Base-by-base conservation (phyloP, 176 grass and related monocot species). In the Saccharum officinarum region DNA sequence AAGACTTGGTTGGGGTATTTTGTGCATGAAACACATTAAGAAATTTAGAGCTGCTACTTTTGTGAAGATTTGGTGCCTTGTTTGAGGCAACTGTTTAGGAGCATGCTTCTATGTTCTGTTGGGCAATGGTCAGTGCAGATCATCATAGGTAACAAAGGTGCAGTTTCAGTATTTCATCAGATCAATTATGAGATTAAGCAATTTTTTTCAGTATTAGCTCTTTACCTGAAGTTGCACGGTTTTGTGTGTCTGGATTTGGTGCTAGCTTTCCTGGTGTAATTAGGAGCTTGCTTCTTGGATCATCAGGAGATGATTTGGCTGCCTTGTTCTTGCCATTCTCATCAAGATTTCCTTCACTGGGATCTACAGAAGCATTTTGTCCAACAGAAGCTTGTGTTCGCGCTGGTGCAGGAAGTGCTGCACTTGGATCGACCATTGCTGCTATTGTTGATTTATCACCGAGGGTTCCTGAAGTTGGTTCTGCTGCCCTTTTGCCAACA, bases 311-410 rank as follows among this genome's bases (percentile, higher is more conserved):
- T 59, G 47, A 7, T 83, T 26, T 79, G 75, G 23, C 68, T 74
- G 25, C 18, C 60, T 26, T 20, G 6, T 79, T 84, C 38, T 73
- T 64, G n/a, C 25, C 4, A 44, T 17, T 71, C 54, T 59, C 18
- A 57, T 85, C 46, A 89, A 52, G 15, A 62, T 46, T 54, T 22
- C 23, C 67, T 66, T 64, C 74, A 66, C 15, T 8, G n/a, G 55
- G 4, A n/a, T 70, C 22, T 44, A 10, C 64, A 12, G 80, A 64
- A 22, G 31, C 66, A 52, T 61, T 61, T n/a, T 69, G 81, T 40
- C 31, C 55, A 54, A 28, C 14, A 7, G 42, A 80, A 75, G 69
- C 38, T 85, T 70, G 81, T 88, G 31, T 57, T 84, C 41, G 74
- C 74, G 23, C 42, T 79, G 36, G 16, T 47, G 45, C 61, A 60